Evolutionary conservation across 768 basidiomycete genomes (phyloP).

Genomic region (Antrodiella citrinella): DNA sequence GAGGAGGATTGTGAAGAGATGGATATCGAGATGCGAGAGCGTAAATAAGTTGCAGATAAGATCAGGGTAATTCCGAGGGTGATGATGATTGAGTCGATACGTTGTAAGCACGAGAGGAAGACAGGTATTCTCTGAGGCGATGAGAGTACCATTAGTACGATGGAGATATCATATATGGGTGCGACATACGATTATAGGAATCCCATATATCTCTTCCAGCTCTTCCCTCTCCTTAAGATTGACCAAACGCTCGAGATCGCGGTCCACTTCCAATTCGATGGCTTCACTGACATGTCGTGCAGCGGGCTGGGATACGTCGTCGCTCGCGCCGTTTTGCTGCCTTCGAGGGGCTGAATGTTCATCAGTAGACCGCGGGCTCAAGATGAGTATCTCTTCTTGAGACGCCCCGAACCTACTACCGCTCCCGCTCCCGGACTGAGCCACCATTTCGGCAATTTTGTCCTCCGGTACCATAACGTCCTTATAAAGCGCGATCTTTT

Average conservation of each 20-base stretch:
- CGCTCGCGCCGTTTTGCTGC: slow-evolving; percentile 6
- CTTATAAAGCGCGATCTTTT: slow-evolving; percentile 55
- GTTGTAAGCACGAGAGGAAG: slow-evolving; percentile 69
- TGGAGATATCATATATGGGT: too few species aligned
- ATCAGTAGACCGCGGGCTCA: slow-evolving; percentile 8
- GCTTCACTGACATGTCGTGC: slow-evolving; percentile 15
- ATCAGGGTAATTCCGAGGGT: slow-evolving; percentile 60
- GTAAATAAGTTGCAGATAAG: slow-evolving; percentile 53
- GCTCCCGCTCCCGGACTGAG: slow-evolving; percentile 13
- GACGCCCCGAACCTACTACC: slow-evolving; percentile 10
- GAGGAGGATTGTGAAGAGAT: slow-evolving; percentile 5
- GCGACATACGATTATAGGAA: slow-evolving; percentile 71
- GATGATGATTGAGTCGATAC: slow-evolving; percentile 65
- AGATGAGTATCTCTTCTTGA: slow-evolving; percentile 5
- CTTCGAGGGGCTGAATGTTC: not conserved
- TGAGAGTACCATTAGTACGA: not conserved
- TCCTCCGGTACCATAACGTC: slow-evolving; percentile 52
- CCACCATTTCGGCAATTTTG: slow-evolving; percentile 32
- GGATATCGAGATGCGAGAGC: slow-evolving; percentile 36
- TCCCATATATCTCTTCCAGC: slow-evolving; percentile 70
- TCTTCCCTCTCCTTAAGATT: slow-evolving; percentile 62
- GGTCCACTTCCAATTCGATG: slow-evolving; percentile 40
- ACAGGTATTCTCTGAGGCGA: slow-evolving; percentile 61
- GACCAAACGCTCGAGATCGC: slow-evolving; percentile 59
- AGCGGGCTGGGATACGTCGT: not conserved